A percentile compares a stretch with the other conserved stretches of the same genome.
Evolutionary conservation across 2,329 filamentous ascomycete genomes (phyloP).

Genomic region (Alternaria incomplexa): DNA sequence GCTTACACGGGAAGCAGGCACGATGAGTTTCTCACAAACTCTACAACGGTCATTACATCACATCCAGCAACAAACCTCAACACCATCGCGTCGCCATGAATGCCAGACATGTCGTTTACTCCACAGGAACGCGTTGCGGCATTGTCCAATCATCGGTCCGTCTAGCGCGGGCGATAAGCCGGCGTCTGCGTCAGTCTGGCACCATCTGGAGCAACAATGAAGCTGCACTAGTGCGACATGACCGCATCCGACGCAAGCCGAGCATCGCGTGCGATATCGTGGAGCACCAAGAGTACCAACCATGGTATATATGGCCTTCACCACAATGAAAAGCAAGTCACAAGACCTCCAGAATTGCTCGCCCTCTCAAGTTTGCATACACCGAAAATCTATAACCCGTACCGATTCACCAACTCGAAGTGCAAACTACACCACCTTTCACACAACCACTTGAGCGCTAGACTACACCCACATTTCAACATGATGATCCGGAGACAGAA

Average conservation of each 20-base stretch:
- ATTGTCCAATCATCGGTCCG: conserved; percentile 15
- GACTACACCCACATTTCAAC: conserved; percentile 3
- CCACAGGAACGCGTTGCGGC: not conserved
- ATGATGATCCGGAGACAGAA: conserved; percentile 33
- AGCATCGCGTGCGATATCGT: conserved; percentile 25
- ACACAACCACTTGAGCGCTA: not conserved
- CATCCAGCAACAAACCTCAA: not conserved
- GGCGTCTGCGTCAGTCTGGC: conserved; percentile 23
- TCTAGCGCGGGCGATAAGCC: conserved; percentile 3
- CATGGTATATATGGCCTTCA: conserved; percentile 33
- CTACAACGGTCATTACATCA: not conserved
- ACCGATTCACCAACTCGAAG: not conserved
- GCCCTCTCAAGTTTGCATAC: not conserved
- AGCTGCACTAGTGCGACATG: conserved; percentile 19
- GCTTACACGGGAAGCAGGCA: not conserved
- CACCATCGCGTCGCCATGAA: not conserved
- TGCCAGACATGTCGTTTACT: not conserved
- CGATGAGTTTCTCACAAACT: not conserved
- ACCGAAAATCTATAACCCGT: not conserved
- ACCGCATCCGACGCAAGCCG: conserved; percentile 36
- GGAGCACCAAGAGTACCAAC: conserved; percentile 10
- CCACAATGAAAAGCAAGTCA: conserved; percentile 13
- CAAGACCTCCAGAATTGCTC: conserved; percentile 11
- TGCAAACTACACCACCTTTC: conserved; percentile 2
- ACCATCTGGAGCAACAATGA: conserved; percentile 7